These are phyloP conservation scores for Chloromonas sp. DNA, from an alignment of 163 green algal species.

Conservation along the genomic window DNA sequence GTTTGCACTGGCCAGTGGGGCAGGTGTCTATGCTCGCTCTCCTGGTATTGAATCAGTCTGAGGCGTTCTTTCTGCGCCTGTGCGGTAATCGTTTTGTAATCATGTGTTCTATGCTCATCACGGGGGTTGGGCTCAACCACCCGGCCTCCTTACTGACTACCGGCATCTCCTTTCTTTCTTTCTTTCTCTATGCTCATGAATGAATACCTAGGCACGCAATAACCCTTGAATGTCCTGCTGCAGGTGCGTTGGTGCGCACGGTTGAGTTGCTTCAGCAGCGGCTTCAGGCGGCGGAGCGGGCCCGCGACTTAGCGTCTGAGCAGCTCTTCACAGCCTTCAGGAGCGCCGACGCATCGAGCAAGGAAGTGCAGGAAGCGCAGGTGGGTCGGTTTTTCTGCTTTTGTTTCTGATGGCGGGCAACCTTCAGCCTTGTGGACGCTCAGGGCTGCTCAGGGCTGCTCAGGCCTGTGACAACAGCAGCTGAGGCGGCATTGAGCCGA, in stretches of 20 bases:
- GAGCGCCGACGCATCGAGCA: constrained; percentile 28
- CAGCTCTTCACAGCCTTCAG: constrained; percentile 45
- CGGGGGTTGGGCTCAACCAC: background rate
- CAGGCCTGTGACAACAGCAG: no score
- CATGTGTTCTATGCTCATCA: background rate
- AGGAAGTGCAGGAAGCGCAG: background rate
- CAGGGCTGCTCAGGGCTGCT: no score
- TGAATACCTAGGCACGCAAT: no score
- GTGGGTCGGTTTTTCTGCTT: no score
- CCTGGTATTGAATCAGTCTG: background rate
- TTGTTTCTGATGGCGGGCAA: no score
- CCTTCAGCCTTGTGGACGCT: no score
- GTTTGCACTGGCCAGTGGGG: background rate
- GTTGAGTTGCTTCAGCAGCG: constrained; percentile 25
- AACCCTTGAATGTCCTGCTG: background rate
- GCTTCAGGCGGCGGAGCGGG: constrained; percentile 28
- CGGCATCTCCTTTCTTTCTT: background rate
- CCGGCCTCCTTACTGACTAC: background rate
- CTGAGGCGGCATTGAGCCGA: no score
- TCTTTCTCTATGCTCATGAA: background rate
- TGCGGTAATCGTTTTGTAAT: background rate
- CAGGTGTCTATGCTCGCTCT: background rate
- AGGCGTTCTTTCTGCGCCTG: background rate
- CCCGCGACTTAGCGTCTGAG: constrained; percentile 28
- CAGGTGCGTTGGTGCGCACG: constrained; percentile 16